Evolutionary conservation across 164 flowering plant species (phyloP).

Genomic region (Vitis cinerea): DNA sequence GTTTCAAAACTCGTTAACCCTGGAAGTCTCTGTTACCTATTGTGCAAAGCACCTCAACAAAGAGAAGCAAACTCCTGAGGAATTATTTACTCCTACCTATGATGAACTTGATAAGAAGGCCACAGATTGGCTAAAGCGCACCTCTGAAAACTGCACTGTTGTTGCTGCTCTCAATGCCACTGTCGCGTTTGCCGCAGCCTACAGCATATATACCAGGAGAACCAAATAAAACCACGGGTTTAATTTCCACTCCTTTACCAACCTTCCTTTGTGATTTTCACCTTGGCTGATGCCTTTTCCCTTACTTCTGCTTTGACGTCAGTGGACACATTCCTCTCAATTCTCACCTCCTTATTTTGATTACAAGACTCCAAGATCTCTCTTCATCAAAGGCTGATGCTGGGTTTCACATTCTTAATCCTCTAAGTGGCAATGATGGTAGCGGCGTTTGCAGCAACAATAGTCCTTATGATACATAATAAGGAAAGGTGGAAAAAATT

Average conservation of each 20-base stretch:
- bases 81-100: conserved; percentile 1
- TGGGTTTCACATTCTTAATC: conserved; percentile 12
- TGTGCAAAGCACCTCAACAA: background rate
- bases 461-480: conserved; percentile 8
- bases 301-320: conserved; percentile 11
- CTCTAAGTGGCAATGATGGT: background rate
- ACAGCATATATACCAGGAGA: conserved; percentile 27
- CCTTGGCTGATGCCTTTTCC: conserved; percentile 16
- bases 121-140: conserved; percentile 22
- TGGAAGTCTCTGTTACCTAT: background rate
- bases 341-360: conserved; percentile 9
- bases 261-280: conserved; percentile 13
- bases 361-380: conserved; percentile 3
- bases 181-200: conserved; percentile 26
- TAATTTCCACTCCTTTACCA: background rate
- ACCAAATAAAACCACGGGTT: conserved; percentile 6
- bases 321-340: conserved; percentile 15
- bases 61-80: background rate
- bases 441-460: conserved; percentile 13
- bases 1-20: too few species aligned
- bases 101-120: conserved; percentile 1
- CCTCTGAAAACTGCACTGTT: conserved; percentile 18
- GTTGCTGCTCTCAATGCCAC: conserved; percentile 22
- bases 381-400: conserved; percentile 8
- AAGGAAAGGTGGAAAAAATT: background rate